These are phyloP conservation scores for Thielaviopsis musarum DNA, from an alignment of 2,329 filamentous ascomycete genomes.

Conservation along the genomic window DNA sequence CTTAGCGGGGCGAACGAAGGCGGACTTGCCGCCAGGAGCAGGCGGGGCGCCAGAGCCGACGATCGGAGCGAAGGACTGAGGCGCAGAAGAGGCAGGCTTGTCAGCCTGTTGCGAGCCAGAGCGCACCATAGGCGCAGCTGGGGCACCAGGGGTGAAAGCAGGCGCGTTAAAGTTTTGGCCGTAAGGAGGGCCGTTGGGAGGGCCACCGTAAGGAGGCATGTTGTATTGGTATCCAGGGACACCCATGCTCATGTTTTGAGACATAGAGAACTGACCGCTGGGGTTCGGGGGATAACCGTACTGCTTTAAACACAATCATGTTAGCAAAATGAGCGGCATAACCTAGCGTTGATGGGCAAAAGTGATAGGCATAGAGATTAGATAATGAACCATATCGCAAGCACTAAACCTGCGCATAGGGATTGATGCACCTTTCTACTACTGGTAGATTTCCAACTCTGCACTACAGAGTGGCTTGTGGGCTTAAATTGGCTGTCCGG, in stretches of 20 bases:
- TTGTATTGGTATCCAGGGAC: conserved; percentile 25
- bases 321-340: neutral
- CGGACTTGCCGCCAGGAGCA: conserved; percentile 2
- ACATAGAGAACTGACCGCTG: conserved; percentile 1
- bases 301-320: neutral
- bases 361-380: neutral
- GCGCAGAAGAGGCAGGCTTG: conserved; percentile 54
- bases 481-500: neutral
- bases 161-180: conserved; percentile 16
- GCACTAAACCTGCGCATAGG: neutral
- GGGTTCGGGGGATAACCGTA: conserved; percentile 7
- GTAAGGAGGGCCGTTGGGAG: conserved; percentile 24
- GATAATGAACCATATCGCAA: neutral
- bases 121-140: conserved; percentile 59
- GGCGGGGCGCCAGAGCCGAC: conserved; percentile 38
- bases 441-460: neutral
- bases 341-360: neutral
- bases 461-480: neutral
- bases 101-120: conserved; percentile 43
- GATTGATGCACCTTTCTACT: neutral
- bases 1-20: conserved; percentile 8
- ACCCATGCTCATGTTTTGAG: conserved; percentile 19
- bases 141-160: conserved; percentile 14
- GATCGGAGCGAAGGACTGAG: conserved; percentile 39
- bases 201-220: conserved; percentile 33